Conservation (phyloP, 768 basidiomycete genomes). For the Asterophora parasitica region DNA sequence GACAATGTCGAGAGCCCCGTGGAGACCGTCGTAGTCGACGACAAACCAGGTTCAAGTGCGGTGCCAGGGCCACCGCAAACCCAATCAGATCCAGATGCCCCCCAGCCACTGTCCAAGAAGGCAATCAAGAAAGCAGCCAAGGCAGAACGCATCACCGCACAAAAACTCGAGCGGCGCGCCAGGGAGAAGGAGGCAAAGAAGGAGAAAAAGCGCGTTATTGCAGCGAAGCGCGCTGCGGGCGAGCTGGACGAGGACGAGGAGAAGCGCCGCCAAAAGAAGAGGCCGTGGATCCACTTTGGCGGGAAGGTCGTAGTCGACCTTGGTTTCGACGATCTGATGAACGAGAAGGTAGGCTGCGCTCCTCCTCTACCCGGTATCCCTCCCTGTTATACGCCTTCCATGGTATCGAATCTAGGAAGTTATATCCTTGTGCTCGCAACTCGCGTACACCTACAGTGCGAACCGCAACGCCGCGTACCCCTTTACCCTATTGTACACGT, state of each 20-base stretch:
- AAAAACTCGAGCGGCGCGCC: conserved; percentile 71
- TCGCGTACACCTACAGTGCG: conserved; percentile 86
- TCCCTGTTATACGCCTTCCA: conserved; percentile 13
- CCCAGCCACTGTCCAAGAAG: conserved; percentile 61
- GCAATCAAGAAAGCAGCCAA: conserved; percentile 75
- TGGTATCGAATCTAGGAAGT: conserved; percentile 61
- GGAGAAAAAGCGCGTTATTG: conserved; percentile 59
- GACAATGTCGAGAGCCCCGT: conserved; percentile 10
- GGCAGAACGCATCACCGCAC: conserved; percentile 56
- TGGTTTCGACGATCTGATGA: conserved; percentile 91
- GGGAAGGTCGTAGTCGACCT: conserved; percentile 81
- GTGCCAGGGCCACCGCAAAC: background rate
- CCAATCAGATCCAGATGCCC: background rate
- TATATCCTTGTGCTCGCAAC: conserved; percentile 81
- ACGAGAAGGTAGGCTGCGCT: conserved; percentile 67
- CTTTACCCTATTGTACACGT: conserved; percentile 76
- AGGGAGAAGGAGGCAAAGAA: conserved; percentile 75
- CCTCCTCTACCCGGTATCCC: conserved; percentile 5
- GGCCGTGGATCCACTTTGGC: conserved; percentile 40
- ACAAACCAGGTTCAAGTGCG: conserved; percentile 5
- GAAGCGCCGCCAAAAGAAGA: conserved; percentile 36
- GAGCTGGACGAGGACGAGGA: conserved; percentile 49
- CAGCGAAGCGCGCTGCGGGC: conserved; percentile 60
- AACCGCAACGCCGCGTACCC: conserved; percentile 72
- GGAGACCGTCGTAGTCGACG: background rate